Base-by-base conservation (phyloP, 768 basidiomycete species). In the Calocybe cyanea region DNA sequence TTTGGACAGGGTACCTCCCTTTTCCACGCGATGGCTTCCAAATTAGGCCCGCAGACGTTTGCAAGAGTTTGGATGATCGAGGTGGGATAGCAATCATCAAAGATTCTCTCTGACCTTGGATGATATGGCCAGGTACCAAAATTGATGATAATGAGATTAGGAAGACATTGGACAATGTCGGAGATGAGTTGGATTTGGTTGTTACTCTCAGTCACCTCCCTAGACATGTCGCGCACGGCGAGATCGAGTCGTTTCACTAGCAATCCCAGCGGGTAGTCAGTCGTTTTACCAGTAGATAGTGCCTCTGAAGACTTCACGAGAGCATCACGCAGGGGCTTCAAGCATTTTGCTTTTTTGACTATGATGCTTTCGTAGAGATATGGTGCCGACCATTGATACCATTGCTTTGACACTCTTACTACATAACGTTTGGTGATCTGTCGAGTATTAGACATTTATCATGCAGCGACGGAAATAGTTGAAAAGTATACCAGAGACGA, bases 291-390 rank as follows among this genome's bases (percentile, higher is more conserved):
- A 35, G 7, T 9, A 10, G 7, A 7, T 35, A 36, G 30, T 21
- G 20, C 32, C 15, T 40, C 20, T 24, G 15, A 19, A n/a, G 30
- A 36, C 25, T 7, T 36, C 19, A 28, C 33, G 34, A 58, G 39
- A n/a, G 48, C 51, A 25, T 46, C 46, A 10, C 32, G 38, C n/a
- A 59, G 30, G 2, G 53, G 25, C 8, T 34, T 28, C 25, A 59
- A 21, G 7, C 35, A 43, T 23, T 38, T 45, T n/a, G 24, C 41
- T 38, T 42, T 47, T 15, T 49, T 50, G 20, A 62, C 49, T 23
- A 52, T 31, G 20, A 62, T 34, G 39, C 52, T 56, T 42, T 62
- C 58, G 44, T 60, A 65, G 30, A 63, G 57, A 25, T 55, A 54
- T 13, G 57, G 59, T 7, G 43, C 43, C 14, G 52, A 50, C 32